These are phyloP conservation scores for Solanum medicagineum DNA, from an alignment of 257 asterid species.

Conservation along the genomic window DNA sequence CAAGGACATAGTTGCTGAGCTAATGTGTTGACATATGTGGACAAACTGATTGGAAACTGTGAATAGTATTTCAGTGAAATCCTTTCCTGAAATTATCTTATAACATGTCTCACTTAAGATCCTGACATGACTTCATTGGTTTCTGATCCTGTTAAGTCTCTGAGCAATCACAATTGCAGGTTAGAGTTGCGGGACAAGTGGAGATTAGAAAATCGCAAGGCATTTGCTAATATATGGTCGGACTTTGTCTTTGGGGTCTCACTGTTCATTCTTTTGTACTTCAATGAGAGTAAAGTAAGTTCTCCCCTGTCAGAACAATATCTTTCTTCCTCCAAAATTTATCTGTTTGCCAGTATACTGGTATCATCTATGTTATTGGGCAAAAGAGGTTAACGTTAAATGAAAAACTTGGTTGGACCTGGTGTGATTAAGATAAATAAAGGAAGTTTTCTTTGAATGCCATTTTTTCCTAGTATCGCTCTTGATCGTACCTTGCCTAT, in stretches of 20 bases:
- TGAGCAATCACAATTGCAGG: constrained; percentile 27
- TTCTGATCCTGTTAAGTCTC: background rate
- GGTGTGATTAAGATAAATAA: background rate
- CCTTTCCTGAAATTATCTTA: background rate
- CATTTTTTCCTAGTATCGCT: background rate
- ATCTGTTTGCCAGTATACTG: background rate
- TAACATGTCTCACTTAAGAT: background rate
- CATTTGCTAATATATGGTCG: constrained; percentile 95
- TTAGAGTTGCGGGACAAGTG: constrained; percentile 75
- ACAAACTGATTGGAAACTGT: background rate
- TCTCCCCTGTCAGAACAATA: background rate
- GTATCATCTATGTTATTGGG: background rate
- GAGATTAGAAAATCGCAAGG: constrained; percentile 87
- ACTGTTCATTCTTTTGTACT: constrained; percentile 65
- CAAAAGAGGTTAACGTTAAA: background rate
- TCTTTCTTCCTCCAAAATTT: background rate
- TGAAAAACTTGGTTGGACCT: background rate
- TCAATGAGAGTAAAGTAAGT: constrained; percentile 77
- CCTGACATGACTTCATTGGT: background rate
- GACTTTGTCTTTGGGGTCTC: constrained; percentile 84
- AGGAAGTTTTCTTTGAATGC: background rate
- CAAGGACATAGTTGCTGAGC: background rate
- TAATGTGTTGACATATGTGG: background rate
- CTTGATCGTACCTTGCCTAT: background rate
- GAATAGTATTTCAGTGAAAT: background rate